Base-by-base conservation (phyloP, 805 yeast genomes). In the Candida sanyiensis region DNA sequence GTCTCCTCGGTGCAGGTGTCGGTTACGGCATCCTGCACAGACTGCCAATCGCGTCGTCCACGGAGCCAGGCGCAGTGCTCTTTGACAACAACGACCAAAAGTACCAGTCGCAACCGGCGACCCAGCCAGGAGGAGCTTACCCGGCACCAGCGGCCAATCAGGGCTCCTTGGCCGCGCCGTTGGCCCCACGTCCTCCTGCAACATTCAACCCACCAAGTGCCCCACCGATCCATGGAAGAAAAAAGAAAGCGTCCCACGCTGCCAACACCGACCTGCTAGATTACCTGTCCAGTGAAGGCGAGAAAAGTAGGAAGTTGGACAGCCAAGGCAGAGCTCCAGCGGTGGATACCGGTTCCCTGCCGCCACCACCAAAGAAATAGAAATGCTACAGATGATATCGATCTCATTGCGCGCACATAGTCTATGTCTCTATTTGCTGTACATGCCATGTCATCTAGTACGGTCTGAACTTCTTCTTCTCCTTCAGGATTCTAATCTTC, bases 11-110 rank as follows among this genome's bases (percentile, higher is more conserved):
- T 2, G 88, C 96, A 62, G 95, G 89, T 47, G 94, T 90, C 15
- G 97, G 97, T 0, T 89, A 88, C 52, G 98, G 98, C 0, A 69
- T 83, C 37, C 64, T 90, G 36, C 97, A 90, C 56, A 66, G 93
- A 44, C 62, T 85, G n/a, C 96, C 97, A 1, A 75, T 77, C 42
- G 82, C 77, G 5, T 55, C 69, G 8, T 75, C 73, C 0, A 40
- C 48, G 9, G 63, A 54, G 16, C 67, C 68, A 5, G 67, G 68
- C 2, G 54, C 60, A 21, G 56, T 65, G 5, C 44, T 63, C 42
- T 75, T 72, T 52, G 73, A 66, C 24, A 42, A 36, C 40, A 39
- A 16, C 51, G 26, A 42, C 22, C 39, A 40, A 35, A n/a, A 11
- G 6, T 24, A 25, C 8, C 31, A 25, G 28, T 24, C 18, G n/a